Base-by-base conservation (phyloP, 441 rosid species). In the Capsella rubella region DNA sequence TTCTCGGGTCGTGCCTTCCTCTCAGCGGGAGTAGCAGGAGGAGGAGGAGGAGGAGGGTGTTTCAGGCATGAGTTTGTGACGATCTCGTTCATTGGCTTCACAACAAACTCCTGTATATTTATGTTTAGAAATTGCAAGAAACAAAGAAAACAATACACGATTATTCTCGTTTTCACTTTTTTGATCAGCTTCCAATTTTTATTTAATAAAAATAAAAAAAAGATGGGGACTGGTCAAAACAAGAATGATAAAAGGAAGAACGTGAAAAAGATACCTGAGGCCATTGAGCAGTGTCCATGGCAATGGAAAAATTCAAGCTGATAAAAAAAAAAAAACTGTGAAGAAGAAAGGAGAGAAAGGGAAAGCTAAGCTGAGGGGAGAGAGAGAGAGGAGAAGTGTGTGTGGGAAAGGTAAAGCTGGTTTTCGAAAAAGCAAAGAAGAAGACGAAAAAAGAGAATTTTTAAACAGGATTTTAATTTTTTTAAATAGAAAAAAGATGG, bases 201-300 rank as follows among this genome's bases (percentile, higher is more conserved):
- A 35, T 9, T 2, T 0, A 2, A 37, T 43, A 31, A 29, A 29
- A 29, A 29, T 0, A 3, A 29, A 29, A 29, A 4, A 29, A 31
- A 4, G 35, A 32, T 32, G 35, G 35, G 7, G 7, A 32, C 35
- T 32, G 12, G 11, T 16, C 0, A 43, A 43, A 43, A 43, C 47
- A 7, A 13, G 32, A 79, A 56, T 64, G 45, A 46, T 59, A 66
- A 65, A 52, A 49, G 40, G 32, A 31, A 69, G 60, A 32, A 71
- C 4, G 6, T n/a, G 27, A 21, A 45, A 13, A 43, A 46, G 55
- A 72, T 35, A 93, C 98, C 96, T 88, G 97, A 82, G 97, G 90
- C 97, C 97, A 93, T 78, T 88, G 90, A 80, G 94, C 91, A 60
- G 90, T 89, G 79, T 89, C 94, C 98, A 93, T 93, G 81, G 82